phyloP scores from a whole-genome alignment of 2,329 filamentous ascomycete species.

The Kalmusia sp. region DNA sequence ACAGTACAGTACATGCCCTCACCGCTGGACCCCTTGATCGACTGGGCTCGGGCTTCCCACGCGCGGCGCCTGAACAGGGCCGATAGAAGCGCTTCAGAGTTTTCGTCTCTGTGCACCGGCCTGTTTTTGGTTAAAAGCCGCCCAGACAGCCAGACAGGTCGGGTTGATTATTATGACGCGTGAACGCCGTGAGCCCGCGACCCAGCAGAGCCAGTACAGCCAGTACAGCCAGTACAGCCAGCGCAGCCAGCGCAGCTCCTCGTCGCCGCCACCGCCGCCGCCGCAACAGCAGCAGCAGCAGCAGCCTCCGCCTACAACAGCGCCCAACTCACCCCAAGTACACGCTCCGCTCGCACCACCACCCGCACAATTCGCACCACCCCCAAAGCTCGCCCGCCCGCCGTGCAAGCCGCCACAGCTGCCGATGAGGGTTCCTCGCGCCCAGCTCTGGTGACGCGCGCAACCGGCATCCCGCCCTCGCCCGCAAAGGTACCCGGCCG shows the following conservation, averaged over 20 bases:
- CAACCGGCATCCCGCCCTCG: constrained; percentile 33
- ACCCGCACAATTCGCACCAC: background rate
- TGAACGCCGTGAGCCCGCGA: constrained; percentile 23
- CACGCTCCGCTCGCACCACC: too few relatives aligned
- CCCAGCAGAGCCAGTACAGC: background rate
- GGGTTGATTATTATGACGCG: constrained; percentile 43
- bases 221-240: background rate
- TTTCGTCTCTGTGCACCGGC: constrained; percentile 40
- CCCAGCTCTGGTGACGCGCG: constrained; percentile 41
- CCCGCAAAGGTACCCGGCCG: constrained; percentile 31
- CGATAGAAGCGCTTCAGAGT: constrained; percentile 43
- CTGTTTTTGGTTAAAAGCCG: constrained; percentile 42
- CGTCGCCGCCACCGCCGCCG: constrained; percentile 18
- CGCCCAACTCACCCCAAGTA: constrained; percentile 7
- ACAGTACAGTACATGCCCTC: constrained; percentile 8
- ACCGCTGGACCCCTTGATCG: constrained; percentile 34
- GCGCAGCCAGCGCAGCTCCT: constrained; percentile 17
- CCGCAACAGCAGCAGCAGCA: constrained; percentile 1
- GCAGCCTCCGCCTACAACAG: background rate
- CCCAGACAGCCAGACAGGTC: constrained; percentile 35
- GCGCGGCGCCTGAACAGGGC: constrained; percentile 30
- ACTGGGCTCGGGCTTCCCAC: constrained; percentile 17
- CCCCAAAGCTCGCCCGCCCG: constrained; percentile 5
- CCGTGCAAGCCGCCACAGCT: background rate
- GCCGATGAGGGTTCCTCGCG: constrained; percentile 37